Base-by-base conservation (phyloP, 2,329 filamentous ascomycete species). In the Fusarium phyllophilum region DNA sequence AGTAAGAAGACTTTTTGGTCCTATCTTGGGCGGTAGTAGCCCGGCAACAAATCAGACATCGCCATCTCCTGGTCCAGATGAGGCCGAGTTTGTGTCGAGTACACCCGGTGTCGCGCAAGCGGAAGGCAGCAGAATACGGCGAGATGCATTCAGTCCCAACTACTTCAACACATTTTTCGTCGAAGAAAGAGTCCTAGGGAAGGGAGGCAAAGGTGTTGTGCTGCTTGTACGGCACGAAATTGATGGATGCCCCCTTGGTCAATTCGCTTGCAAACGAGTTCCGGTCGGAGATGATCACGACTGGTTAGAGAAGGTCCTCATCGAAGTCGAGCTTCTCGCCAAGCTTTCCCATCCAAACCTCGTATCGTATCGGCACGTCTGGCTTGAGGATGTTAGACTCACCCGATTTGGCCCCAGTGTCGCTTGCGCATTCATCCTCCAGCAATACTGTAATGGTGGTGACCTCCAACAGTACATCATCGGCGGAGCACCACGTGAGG, bases 261-360 rank as follows among this genome's bases (percentile, higher is more conserved):
- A 96, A 73, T 99, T 97, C 82, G 96, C 96, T 18, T 99, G 96
- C 86, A 99, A 99, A 83, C 91, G 97, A 51, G 95, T 99, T 0
- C 97, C 96, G 0, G 96, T 99, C 8, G 94, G 96, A 20, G 93
- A 99, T 79, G 94, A 98, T 78, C 96, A 98, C 78, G 91, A 92
- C 70, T 98, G 96, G 97, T 86, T 99, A 20, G 94, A 97, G 82
- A 98, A 98, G 83, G 89, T 98, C 5, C 86, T 99, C 58, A 89
- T 96, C 51, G 96, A 99, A 82, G 97, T 99, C 5, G 95, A 97
- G 82, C 86, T 98, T 31, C 88, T 99, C 31, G 95, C 97, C 77
- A 93, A 94, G 77, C 89, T 99, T 8, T 96, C 94, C 0, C 96
- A 99, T 79, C 94, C 95, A 65, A 99, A 99, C 72, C 87, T 99